phyloP scores from a whole-genome alignment of 2,329 filamentous ascomycete species.

The Rutstroemia sydowiana region DNA sequence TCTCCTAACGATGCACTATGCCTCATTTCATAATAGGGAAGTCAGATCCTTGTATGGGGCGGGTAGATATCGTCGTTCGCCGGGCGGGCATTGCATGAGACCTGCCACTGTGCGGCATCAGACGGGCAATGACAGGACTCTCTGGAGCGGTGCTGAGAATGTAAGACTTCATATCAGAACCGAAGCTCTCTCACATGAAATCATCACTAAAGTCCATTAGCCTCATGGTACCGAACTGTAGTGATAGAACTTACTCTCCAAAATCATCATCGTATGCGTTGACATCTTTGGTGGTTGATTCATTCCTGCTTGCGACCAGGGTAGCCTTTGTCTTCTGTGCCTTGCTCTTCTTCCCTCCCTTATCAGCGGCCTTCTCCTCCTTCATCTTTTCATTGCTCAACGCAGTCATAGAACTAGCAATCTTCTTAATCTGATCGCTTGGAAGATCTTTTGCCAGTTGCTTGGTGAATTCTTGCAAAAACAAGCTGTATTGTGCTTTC shows the following conservation, averaged over 20 bases:
- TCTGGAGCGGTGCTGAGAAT: background rate
- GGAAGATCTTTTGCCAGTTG: slow-evolving; percentile 79
- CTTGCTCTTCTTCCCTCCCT: slow-evolving; percentile 94
- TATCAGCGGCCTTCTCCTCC: slow-evolving; percentile 91
- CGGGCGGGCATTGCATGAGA: background rate
- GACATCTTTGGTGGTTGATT: slow-evolving; percentile 57
- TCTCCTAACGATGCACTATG: too few species aligned
- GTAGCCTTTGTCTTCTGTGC: slow-evolving; percentile 91
- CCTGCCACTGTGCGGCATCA: background rate
- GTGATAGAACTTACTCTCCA: slow-evolving; percentile 62
- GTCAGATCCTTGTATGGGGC: too few species aligned
- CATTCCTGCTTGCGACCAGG: slow-evolving; percentile 57
- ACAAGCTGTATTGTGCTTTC: slow-evolving; percentile 85
- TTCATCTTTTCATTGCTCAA: slow-evolving; percentile 97
- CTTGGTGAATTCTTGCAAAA: slow-evolving; percentile 87
- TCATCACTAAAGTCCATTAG: slow-evolving; percentile 47
- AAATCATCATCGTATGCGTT: slow-evolving; percentile 75
- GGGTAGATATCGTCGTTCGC: background rate
- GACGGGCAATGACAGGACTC: too few species aligned
- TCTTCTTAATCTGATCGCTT: slow-evolving; percentile 95
- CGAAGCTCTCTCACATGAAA: slow-evolving; percentile 55
- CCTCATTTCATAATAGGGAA: too few species aligned
- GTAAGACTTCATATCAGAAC: background rate
- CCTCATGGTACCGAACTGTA: background rate
- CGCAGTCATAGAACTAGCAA: slow-evolving; percentile 78